Base-by-base conservation (phyloP, 352 stramenopile genomes). In the Pythium vanterpoolii region DNA sequence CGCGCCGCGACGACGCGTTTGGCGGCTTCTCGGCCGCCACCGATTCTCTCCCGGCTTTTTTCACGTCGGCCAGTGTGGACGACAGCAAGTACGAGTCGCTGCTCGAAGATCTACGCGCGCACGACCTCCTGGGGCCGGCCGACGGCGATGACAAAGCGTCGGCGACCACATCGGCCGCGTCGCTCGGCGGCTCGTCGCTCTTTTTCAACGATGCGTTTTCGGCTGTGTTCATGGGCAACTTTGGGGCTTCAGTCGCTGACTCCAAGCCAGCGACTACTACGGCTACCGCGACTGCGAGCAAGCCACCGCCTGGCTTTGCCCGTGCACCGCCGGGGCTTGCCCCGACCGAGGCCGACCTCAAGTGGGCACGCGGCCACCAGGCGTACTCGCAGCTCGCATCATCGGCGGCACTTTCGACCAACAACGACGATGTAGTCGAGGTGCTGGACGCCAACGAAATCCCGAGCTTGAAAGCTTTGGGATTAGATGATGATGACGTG, bases 201-300 rank as follows among this genome's bases (percentile, higher is more conserved):
- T 90, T 95, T 56, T 91, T 93, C 62, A 90, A 95, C 47, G 79
- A 95, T 57, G 78, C 82, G 19, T 90, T 95, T 58, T 91, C 85
- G 13, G 83, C 85, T 18, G 76, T 87, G 13, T 95, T 95, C 62
- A 89, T 87, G 76, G 82, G 82, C 50, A 87, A 73, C 45, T 90
- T 95, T 55, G 46, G 39, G 11, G 23, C 48, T 9, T 46, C 28
- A 43, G 48, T 21, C 40, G 66, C 21, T 48, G 49, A 23, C 43
- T n/a, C 16, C 50, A 38, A 45, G 50, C 14, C 23, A 36, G 19
- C 45, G 13, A 7, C 30, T 10, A 16, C n/a, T n/a, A n/a, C 42
- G 24, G 42, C 27, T 8, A 23, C 49, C 4, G 21, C 30, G 8
- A 19, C 34, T 26, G 43, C 45, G 44, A 27, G 47, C 49, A 68